A percentile compares a stretch with the other conserved stretches of the same genome.
Evolutionary conservation across 352 stramenopile species (phyloP).

Genomic region (Pythium monospermum): DNA sequence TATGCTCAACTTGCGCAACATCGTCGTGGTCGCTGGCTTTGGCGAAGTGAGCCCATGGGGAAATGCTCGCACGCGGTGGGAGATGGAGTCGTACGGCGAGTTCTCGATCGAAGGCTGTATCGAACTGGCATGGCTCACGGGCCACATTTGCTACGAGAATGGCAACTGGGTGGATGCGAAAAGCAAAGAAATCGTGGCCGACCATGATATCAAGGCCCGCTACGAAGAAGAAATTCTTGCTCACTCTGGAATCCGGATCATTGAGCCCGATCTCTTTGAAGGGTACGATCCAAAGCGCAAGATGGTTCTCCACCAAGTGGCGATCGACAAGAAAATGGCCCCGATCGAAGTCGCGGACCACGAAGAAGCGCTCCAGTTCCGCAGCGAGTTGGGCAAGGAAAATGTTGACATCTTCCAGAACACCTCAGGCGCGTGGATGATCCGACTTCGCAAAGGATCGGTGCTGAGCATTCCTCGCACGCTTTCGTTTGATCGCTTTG

Average conservation of each 20-base stretch:
- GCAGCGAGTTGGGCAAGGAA: conserved; percentile 70
- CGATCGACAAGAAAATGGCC: conserved; percentile 88
- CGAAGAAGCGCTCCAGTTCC: conserved; percentile 82
- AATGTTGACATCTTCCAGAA: conserved; percentile 82
- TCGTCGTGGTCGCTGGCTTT: conserved; percentile 83
- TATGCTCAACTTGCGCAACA: conserved; percentile 81
- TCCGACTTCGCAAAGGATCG: conserved; percentile 73
- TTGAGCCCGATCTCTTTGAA: conserved; percentile 84
- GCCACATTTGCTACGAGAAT: conserved; percentile 77
- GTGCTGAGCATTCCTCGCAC: conserved; percentile 80
- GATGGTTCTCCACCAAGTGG: conserved; percentile 79
- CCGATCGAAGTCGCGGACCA: conserved; percentile 79
- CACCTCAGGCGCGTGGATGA: conserved; percentile 71
- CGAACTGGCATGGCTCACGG: conserved; percentile 82
- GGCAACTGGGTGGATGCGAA: conserved; percentile 81
- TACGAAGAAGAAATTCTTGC: conserved; percentile 82
- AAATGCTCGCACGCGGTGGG: conserved; percentile 82
- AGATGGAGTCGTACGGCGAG: conserved; percentile 88
- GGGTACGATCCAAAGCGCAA: conserved; percentile 88
- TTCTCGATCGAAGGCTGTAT: conserved; percentile 89
- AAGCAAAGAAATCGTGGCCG: conserved; percentile 70
- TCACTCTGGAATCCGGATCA: conserved; percentile 77
- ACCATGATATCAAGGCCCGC: conserved; percentile 69
- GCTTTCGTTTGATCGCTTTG: conserved; percentile 78
- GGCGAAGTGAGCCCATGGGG: conserved; percentile 85